These are phyloP conservation scores for Periconia sp. DNA, from an alignment of 2,329 filamentous ascomycete species.

Conservation along the genomic window DNA sequence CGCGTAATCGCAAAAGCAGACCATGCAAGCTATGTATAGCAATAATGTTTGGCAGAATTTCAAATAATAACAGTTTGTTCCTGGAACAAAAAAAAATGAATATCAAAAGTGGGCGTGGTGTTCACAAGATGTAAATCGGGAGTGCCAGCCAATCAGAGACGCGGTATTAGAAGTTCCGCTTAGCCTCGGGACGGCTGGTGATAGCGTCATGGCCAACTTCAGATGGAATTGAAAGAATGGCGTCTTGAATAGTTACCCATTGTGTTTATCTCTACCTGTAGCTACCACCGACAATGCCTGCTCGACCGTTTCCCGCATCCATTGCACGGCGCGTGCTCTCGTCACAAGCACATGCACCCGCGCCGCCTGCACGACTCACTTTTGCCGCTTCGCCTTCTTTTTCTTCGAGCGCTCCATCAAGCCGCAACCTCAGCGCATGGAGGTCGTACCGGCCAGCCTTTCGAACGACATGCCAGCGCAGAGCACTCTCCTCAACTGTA, in stretches of 20 bases:
- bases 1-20: too few relatives aligned
- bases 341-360: constrained; percentile 16
- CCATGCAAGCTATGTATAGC: too few relatives aligned
- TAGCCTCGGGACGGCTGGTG: constrained; percentile 29
- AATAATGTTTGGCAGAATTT: too few relatives aligned
- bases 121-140: not conserved
- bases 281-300: constrained; percentile 31
- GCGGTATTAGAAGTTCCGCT: constrained; percentile 22
- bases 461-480: constrained; percentile 41
- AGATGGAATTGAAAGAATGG: constrained; percentile 17
- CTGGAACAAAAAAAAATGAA: too few relatives aligned
- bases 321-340: constrained; percentile 29
- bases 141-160: constrained; percentile 21
- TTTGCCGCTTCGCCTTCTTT: not conserved
- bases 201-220: constrained; percentile 24
- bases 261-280: not conserved
- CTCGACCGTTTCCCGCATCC: constrained; percentile 29
- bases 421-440: constrained; percentile 16
- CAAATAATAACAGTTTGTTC: too few relatives aligned
- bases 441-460: constrained; percentile 32
- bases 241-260: constrained; percentile 6
- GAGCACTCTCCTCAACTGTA: constrained; percentile 37
- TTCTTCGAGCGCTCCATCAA: constrained; percentile 20
- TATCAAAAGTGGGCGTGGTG: too few relatives aligned
- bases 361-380: constrained; percentile 2